Conservation (phyloP, 2,329 filamentous ascomycete genomes). For the Diatrype stigma region DNA sequence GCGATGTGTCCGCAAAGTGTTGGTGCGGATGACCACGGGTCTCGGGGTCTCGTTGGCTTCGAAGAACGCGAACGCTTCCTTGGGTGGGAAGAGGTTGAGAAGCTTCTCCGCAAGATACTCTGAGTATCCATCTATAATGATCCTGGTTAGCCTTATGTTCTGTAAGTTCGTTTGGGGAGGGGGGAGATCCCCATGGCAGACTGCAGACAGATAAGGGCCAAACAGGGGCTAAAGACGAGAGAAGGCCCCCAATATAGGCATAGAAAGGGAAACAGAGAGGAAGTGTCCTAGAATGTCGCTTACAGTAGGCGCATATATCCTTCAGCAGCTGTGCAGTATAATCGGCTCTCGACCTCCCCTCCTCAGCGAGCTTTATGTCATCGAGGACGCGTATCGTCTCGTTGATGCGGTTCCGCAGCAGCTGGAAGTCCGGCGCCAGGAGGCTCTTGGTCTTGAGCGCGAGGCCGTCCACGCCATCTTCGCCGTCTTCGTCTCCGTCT, state of each 20-base stretch:
- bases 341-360: constrained; percentile 77
- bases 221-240: too few relatives aligned
- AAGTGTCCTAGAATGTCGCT: neutral
- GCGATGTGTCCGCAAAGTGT: constrained; percentile 76
- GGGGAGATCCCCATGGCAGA: too few relatives aligned
- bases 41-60: constrained; percentile 95
- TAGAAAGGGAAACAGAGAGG: too few relatives aligned
- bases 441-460: constrained; percentile 57
- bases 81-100: constrained; percentile 84
- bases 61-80: constrained; percentile 96
- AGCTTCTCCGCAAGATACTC: constrained; percentile 94
- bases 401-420: constrained; percentile 83
- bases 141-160: neutral
- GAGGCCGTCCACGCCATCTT: constrained; percentile 54
- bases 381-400: constrained; percentile 90
- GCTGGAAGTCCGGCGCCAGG: constrained; percentile 83
- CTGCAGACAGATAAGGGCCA: too few relatives aligned
- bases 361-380: constrained; percentile 80
- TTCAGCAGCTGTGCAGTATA: constrained; percentile 83
- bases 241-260: too few relatives aligned
- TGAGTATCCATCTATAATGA: constrained; percentile 68
- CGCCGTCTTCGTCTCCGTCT: constrained; percentile 56
- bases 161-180: too few relatives aligned
- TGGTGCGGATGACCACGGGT: constrained; percentile 93
- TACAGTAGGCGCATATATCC: constrained; percentile 86